phyloP scores from a whole-genome alignment of 1,284 basidiomycete species.

The Leccinum angustisporum region DNA sequence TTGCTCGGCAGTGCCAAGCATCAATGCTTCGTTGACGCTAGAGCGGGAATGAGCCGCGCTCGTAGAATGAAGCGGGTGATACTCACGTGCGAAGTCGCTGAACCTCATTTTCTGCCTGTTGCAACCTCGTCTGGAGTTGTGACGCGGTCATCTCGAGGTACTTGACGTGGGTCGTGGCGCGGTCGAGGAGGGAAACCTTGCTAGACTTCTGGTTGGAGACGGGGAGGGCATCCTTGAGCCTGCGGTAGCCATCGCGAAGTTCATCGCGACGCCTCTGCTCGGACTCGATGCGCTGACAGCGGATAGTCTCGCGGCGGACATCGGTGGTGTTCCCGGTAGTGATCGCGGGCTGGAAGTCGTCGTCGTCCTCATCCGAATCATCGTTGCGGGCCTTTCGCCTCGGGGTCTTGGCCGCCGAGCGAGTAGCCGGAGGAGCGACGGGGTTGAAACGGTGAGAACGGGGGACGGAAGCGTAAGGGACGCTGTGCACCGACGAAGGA shows the following conservation, averaged over 20 bases:
- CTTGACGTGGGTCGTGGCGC: conserved; percentile 78
- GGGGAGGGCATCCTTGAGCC: conserved; percentile 83
- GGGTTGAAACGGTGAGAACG: conserved; percentile 76
- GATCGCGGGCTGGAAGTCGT: conserved; percentile 59
- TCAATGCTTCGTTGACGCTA: conserved; percentile 82
- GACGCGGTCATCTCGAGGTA: conserved; percentile 75
- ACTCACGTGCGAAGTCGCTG: conserved; percentile 64
- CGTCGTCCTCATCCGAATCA: conserved; percentile 61
- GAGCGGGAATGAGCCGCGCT: conserved; percentile 7
- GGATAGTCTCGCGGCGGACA: conserved; percentile 77
- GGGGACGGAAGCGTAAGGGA: conserved; percentile 61
- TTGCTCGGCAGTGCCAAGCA: conserved; percentile 76
- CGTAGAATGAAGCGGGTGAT: background rate
- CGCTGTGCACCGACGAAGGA: conserved; percentile 47
- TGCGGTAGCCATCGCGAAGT: conserved; percentile 81
- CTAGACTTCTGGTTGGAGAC: conserved; percentile 84
- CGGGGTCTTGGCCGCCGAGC: conserved; percentile 47
- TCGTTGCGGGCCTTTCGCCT: conserved; percentile 58
- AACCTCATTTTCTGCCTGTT: conserved; percentile 74
- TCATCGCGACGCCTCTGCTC: conserved; percentile 86
- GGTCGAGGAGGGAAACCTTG: conserved; percentile 84
- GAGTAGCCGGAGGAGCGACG: conserved; percentile 53
- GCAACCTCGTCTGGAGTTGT: conserved; percentile 70
- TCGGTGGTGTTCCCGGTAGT: conserved; percentile 45
- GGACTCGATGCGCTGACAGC: conserved; percentile 83